Evolutionary conservation across 176 grass and related monocot species (phyloP).

Genomic region (Stipa capillata): DNA sequence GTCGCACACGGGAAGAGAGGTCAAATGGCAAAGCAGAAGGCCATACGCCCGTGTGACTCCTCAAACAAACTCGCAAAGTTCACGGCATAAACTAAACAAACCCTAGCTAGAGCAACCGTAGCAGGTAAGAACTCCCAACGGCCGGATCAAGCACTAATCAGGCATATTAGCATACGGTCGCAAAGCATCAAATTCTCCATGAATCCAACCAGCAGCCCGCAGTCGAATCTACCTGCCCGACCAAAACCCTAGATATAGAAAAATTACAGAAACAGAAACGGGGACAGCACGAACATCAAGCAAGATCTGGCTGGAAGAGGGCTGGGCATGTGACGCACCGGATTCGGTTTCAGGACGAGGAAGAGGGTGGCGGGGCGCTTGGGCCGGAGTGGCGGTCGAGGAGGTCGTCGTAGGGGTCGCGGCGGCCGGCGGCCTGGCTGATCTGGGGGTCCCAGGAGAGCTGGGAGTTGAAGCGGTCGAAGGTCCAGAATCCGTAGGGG

Average conservation of each 20-base stretch:
- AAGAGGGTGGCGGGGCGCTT: background rate
- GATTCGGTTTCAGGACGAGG: background rate
- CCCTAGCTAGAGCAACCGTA: background rate
- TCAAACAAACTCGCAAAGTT: background rate
- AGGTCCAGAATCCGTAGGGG: slow-evolving; percentile 97
- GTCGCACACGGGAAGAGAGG: background rate
- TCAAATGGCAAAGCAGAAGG: background rate
- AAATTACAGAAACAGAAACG: background rate
- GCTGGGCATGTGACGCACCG: slow-evolving; percentile 7
- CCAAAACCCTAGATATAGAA: background rate
- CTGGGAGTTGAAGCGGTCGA: slow-evolving; percentile 91
- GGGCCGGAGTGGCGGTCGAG: slow-evolving; percentile 25
- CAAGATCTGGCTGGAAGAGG: background rate
- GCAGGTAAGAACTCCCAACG: background rate
- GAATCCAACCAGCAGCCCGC: background rate
- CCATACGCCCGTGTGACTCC: background rate
- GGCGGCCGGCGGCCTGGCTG: slow-evolving; percentile 70
- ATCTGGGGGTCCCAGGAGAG: slow-evolving; percentile 74
- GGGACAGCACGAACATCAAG: background rate
- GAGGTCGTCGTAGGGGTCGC: slow-evolving; percentile 94
- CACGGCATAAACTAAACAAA: background rate
- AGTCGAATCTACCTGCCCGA: background rate
- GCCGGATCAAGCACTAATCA: background rate
- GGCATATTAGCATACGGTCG: background rate
- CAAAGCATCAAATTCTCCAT: background rate